Conservation (phyloP, 108 stramenopile species). For the Nannochloropsis gaditana region DNA sequence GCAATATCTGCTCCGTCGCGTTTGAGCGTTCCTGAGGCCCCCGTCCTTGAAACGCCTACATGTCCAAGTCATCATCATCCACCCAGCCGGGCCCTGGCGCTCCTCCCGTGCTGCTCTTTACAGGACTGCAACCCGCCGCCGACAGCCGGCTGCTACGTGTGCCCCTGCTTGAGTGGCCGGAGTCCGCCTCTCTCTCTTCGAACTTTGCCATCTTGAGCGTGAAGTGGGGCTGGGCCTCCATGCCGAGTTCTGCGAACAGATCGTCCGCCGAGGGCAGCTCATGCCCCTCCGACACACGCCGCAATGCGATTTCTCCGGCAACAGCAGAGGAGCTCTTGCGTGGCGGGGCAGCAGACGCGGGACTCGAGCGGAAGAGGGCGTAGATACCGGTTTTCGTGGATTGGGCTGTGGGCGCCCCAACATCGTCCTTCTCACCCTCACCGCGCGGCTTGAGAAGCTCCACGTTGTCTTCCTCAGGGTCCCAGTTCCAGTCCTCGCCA, state of each 20-base stretch:
- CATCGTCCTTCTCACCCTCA: not conserved
- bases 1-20: no score
- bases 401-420: no score
- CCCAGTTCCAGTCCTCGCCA: not conserved
- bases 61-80: not conserved
- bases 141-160: slow-evolving; percentile 7
- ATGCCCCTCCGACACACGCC: not conserved
- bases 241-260: not conserved
- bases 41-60: not conserved
- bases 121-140: not conserved
- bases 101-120: not conserved
- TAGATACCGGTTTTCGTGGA: no score
- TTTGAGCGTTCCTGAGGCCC: no score
- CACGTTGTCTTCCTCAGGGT: not conserved
- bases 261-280: not conserved
- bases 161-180: not conserved
- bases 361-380: no score
- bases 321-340: no score
- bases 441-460: not conserved
- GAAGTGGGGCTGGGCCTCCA: slow-evolving; percentile 6
- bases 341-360: no score
- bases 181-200: not conserved
- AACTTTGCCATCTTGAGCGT: not conserved
- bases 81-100: not conserved
- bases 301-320: not conserved